Evolutionary conservation across 2,329 filamentous ascomycete genomes (phyloP).

Genomic region (Epichloe hybrida): DNA sequence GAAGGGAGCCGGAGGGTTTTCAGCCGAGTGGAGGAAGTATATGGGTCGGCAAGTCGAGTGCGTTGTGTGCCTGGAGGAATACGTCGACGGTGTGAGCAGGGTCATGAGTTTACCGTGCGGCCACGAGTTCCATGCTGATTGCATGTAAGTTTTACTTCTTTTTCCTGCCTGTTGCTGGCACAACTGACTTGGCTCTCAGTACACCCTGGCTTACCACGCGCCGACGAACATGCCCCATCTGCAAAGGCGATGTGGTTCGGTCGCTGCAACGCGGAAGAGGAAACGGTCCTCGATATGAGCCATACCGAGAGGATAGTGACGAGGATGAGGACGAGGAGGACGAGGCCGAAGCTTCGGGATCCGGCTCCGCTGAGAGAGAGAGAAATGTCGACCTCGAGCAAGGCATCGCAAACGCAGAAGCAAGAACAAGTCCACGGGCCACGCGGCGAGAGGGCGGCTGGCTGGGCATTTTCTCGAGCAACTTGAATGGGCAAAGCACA

Average conservation of each 20-base stretch:
- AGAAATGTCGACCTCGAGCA: constrained; percentile 30
- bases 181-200: constrained; percentile 29
- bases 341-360: constrained; percentile 20
- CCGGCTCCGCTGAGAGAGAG: constrained; percentile 17
- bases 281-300: constrained; percentile 38
- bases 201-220: constrained; percentile 95
- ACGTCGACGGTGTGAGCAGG: constrained; percentile 80
- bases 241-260: constrained; percentile 88
- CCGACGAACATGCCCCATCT: constrained; percentile 94
- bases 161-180: not conserved
- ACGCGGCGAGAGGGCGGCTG: constrained; percentile 20
- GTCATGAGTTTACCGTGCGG: constrained; percentile 97
- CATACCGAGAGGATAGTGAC: constrained; percentile 39
- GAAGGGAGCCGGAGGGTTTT: constrained; percentile 29
- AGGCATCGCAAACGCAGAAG: constrained; percentile 18
- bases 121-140: constrained; percentile 94
- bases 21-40: constrained; percentile 49
- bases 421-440: constrained; percentile 8
- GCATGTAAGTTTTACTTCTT: constrained; percentile 65
- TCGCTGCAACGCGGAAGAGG: constrained; percentile 43
- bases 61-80: constrained; percentile 93
- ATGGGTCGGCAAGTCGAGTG: constrained; percentile 69
- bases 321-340: constrained; percentile 23
- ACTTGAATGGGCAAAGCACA: constrained; percentile 8
- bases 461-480: constrained; percentile 25